Conservation (phyloP, 1,284 basidiomycete genomes). For the Vanrija sp. region DNA sequence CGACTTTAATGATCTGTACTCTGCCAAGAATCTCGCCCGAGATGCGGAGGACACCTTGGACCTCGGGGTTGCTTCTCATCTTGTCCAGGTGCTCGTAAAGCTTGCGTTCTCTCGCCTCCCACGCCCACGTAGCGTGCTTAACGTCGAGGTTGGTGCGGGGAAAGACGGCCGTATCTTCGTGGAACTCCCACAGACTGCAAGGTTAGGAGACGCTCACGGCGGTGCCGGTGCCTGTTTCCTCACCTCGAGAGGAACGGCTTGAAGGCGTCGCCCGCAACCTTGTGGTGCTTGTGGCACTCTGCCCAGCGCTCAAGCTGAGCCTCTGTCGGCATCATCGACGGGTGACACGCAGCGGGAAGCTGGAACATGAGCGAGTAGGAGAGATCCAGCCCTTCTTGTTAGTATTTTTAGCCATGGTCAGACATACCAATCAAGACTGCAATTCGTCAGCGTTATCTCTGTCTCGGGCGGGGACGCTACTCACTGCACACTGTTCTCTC, state of each 20-base stretch:
- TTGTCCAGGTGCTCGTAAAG: constrained; percentile 3
- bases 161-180: background rate
- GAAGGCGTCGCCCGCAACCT: constrained; percentile 6
- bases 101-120: constrained; percentile 1
- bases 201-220: background rate
- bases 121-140: background rate
- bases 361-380: constrained; percentile 5
- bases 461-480: background rate
- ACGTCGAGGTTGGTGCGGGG: too few relatives aligned
- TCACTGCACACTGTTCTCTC: constrained; percentile 11
- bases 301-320: constrained; percentile 8
- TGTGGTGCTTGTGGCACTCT: constrained; percentile 4
- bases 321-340: background rate
- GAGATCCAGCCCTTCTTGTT: constrained; percentile 7
- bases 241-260: constrained; percentile 8
- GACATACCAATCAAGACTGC: background rate
- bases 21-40: constrained; percentile 2
- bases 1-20: constrained; percentile 4
- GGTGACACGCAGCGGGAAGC: background rate
- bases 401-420: background rate
- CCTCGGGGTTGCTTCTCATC: too few relatives aligned
- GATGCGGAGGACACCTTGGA: too few relatives aligned
- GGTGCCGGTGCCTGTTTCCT: too few relatives aligned
- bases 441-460: too few relatives aligned
- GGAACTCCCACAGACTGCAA: constrained; percentile 12